Evolutionary conservation across 2,329 filamentous ascomycete species (phyloP), one percentile per base, ranked within the genome.

Genomic region (Hymenoscyphus linearis): DNA sequence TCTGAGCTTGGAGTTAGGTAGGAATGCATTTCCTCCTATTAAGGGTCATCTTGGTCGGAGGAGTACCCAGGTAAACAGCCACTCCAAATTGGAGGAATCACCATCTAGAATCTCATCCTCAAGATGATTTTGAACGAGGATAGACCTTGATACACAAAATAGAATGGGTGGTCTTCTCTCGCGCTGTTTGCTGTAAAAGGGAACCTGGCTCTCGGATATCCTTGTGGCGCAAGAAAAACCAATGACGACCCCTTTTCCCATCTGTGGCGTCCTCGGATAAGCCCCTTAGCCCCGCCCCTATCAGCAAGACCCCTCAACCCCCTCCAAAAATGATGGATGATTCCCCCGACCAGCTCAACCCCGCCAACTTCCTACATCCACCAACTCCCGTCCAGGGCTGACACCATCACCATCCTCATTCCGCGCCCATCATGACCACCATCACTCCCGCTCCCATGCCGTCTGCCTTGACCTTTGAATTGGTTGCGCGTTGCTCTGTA

Each of bases 401-500:
- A 31, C 31, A 31, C 31, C 31, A 31, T 31, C 31, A 31, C 31
- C 31, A 9, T 31, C 5, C 31, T 4, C 6, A 3, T 47, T 14
- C 18, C 22, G 18, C 44, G 10, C 1, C 44, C 18, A 50, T 25
- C 18, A 50, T 50, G 44, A 22, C 14, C 22, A 50, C 31, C 22
- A 36, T 34, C 18, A 35, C 34, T 13, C 34, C 35, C 16, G 31
- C 36, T 25, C 59, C 62, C 37, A 77, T 85, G 71, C 79, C 79
- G 67, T 82, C 88, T 13, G 91, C 91, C 55, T 80, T 96, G 73
- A 90, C 81, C 1, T 93, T 93, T 73, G 88, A 95, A 68, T 80
- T 93, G 34, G 77, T 91, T 62, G 88, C 88, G 55, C 85, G 84
- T 74, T 96, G 91, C 77, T 93, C 91, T 66, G 91, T 95, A 81